Evolutionary conservation across 1,284 basidiomycete species (phyloP), one percentile per base, ranked within the genome.

Genomic region (Tranzscheliella williamsii): DNA sequence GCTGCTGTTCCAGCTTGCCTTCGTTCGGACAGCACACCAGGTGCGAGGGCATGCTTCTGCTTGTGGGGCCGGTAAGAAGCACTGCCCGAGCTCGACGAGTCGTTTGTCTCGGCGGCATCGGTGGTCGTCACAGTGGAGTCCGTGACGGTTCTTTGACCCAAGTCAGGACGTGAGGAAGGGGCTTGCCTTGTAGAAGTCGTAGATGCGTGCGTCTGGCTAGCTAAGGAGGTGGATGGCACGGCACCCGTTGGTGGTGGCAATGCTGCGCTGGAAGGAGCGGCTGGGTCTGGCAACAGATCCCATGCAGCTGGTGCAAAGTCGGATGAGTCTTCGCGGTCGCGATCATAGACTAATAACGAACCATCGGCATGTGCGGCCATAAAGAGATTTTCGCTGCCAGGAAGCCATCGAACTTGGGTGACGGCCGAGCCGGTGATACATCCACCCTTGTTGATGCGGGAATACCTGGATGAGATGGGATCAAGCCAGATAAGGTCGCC

Each of bases 311-410:
- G 53, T 2, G 38, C 22, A 31, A 57, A 44, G 35, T 53, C 53
- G 27, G 43, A 45, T 24, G 88, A 88, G 67, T 95, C 91, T 49
- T 93, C 91, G 24, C 89, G 86, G 66, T 91, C 89, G 67, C 87
- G 88, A 76, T 93, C 91, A 72, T 90, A 93, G 18, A 91, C 83
- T 27, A 91, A 83, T 52, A 94, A 86, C 6, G 88, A 87, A 2
- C 91, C 91, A 70, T 97, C 90, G 13, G 86, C 87, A 73, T 95
- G 90, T 3, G 90, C 87, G n/a, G 87, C 90, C 31, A 94, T 83
- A 75, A 97, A 93, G 18, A 93, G 83, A 42, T 87, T 87, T 30
- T 76, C 72, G 34, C 49, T 58, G 24, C 65, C 84, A 2, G 92
- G 92, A 7, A 95, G 88, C 88, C 93, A 96, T 63, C 87, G 85